phyloP scores from a whole-genome alignment of 441 rosid species.

The Adansonia madagascariensis region DNA sequence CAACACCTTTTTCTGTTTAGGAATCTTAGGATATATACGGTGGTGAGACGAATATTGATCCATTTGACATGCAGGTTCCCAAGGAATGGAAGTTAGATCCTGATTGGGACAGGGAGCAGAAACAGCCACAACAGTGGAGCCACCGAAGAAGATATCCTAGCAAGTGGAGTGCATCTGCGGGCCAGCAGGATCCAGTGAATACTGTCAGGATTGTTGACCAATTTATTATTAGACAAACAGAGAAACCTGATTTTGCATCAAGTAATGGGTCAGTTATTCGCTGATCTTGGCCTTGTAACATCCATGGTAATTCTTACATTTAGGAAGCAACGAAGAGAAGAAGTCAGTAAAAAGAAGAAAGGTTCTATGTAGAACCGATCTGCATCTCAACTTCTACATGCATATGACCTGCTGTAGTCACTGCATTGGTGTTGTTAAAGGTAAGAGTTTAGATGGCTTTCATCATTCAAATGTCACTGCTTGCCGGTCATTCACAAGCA shows the following conservation, averaged over 20 bases:
- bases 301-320: constrained; percentile 29
- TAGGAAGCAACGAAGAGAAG: constrained; percentile 27
- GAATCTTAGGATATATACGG: background rate
- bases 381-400: background rate
- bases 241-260: constrained; percentile 39
- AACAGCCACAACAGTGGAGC: constrained; percentile 60
- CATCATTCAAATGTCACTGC: background rate
- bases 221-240: constrained; percentile 62
- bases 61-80: constrained; percentile 66
- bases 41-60: constrained; percentile 3
- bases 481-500: background rate
- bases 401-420: background rate
- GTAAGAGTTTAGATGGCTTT: background rate
- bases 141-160: constrained; percentile 72
- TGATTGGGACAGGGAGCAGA: constrained; percentile 81
- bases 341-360: background rate
- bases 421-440: background rate
- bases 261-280: constrained; percentile 41
- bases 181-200: constrained; percentile 73
- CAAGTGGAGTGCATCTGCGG: constrained; percentile 80
- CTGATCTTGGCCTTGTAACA: constrained; percentile 45
- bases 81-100: constrained; percentile 96
- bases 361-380: background rate
- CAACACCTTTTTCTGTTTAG: background rate
- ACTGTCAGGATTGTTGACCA: constrained; percentile 83